Evolutionary conservation across 208 protist genomes (phyloP), one percentile per base, ranked within the genome.

Genomic region (Leishmania braziliensis): DNA sequence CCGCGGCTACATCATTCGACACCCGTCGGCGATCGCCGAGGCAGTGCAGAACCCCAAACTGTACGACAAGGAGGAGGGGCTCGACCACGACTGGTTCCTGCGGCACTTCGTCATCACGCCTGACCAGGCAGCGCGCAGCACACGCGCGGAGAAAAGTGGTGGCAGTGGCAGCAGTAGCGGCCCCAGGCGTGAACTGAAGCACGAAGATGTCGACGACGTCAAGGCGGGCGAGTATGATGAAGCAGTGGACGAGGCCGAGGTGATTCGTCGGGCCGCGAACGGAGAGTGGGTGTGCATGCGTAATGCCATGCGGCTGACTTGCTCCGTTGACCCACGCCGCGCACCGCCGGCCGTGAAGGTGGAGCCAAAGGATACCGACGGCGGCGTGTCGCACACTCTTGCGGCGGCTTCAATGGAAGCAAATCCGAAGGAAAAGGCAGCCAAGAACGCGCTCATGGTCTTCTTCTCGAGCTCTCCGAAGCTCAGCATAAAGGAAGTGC

Each of bases 11-110:
- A 65, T 84, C 33, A 86, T 97, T 29, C 90, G 90, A n/a, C 92
- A 95, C 81, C 94, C 94, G 3, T 91, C 87, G 16, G 87, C 78
- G 23, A 85, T 97, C 72, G 94, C 91, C 16, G 85, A 92, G 14
- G 88, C 90, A 2, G 66, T 97, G 53, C 63, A 79, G 26, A 79
- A 91, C 84, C 76, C 89, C 9, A 51, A 26, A 48, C 76, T 80
- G 50, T 90, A 89, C 78, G 65, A 89, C 77, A 43, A 77, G 9
- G 79, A 88, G 10, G 90, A 85, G 53, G 91, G 90, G 33, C 86
- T 95, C 54, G 62, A 86, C 79, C 94, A 96, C 66, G 84, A 95
- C 36, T 95, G 89, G 90, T 97, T 97, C 79, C 78, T 90, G 3
- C 79, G 78, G 3, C 87, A 92, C 79, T 97, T 95, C 73, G 87